Conservation (phyloP, 495 filamentous ascomycete species). For the Xylaria intraflava region DNA sequence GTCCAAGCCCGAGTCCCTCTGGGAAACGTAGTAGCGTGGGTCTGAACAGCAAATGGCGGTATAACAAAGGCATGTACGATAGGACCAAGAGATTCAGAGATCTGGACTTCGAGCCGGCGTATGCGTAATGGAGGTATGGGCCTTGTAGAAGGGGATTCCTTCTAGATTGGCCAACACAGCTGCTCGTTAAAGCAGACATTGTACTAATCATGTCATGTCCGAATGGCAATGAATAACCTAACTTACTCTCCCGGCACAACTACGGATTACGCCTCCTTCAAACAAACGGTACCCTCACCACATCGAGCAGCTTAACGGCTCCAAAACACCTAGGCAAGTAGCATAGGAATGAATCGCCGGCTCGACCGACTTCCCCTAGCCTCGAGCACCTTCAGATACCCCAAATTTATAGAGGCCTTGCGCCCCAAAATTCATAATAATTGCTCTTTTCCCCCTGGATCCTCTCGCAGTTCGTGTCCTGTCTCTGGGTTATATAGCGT, state of each 20-base stretch:
- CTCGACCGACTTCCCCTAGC: too few relatives aligned
- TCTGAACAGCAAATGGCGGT: slow-evolving; percentile 87
- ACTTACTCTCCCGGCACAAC: not conserved
- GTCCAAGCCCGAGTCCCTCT: slow-evolving; percentile 57
- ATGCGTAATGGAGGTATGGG: slow-evolving; percentile 11
- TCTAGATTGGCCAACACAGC: not conserved
- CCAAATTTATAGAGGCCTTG: too few relatives aligned
- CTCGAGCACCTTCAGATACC: too few relatives aligned
- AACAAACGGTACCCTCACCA: not conserved
- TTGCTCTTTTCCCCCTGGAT: too few relatives aligned
- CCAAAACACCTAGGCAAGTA: not conserved
- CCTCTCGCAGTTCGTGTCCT: too few relatives aligned
- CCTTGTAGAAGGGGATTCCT: not conserved
- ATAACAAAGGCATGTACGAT: slow-evolving; percentile 52
- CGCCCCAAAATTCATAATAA: too few relatives aligned
- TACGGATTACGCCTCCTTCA: too few relatives aligned
- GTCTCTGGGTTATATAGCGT: too few relatives aligned
- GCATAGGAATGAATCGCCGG: too few relatives aligned
- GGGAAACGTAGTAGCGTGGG: slow-evolving; percentile 64
- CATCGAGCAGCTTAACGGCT: not conserved
- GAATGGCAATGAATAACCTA: not conserved
- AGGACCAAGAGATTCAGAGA: slow-evolving; percentile 34
- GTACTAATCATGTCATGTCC: not conserved
- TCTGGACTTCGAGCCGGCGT: slow-evolving; percentile 33
- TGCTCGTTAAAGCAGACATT: not conserved